Evolutionary conservation across 345 rosid genomes (phyloP).

Genomic region (Rhodamnia argentea): DNA sequence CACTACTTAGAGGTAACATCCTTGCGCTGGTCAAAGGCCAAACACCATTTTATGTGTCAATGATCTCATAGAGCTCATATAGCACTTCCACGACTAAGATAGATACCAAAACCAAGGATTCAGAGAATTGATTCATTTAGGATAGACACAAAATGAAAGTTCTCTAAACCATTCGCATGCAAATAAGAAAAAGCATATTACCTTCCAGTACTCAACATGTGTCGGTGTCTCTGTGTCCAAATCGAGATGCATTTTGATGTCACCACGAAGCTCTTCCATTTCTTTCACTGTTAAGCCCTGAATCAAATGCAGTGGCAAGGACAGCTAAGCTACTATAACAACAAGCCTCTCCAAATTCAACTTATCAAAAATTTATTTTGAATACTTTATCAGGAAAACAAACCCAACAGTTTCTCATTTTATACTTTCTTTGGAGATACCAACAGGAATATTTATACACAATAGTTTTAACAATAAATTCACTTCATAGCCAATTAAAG

Average conservation of each 20-base stretch:
- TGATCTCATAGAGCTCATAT: neutral
- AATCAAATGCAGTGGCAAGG: constrained; percentile 4
- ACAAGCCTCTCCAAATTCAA: neutral
- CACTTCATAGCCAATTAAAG: neutral
- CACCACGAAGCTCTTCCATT: constrained; percentile 91
- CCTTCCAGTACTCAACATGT: constrained; percentile 85
- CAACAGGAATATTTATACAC: neutral
- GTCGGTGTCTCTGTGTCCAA: constrained; percentile 71
- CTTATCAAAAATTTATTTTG: neutral
- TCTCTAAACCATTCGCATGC: neutral
- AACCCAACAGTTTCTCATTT: neutral
- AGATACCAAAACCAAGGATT: neutral
- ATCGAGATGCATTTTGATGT: constrained; percentile 93
- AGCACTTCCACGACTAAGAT: neutral
- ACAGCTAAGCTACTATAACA: neutral
- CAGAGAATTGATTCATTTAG: neutral
- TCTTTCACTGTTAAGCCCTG: constrained; percentile 88
- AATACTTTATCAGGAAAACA: neutral
- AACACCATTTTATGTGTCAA: neutral
- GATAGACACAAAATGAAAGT: neutral
- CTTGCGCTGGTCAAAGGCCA: neutral
- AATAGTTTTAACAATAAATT: neutral
- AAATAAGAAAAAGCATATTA: constrained; percentile 9
- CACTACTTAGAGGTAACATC: neutral
- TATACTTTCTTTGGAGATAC: neutral